These are phyloP conservation scores for Neurospora sp. DNA, from an alignment of 495 filamentous ascomycete genomes.

Conservation along the genomic window DNA sequence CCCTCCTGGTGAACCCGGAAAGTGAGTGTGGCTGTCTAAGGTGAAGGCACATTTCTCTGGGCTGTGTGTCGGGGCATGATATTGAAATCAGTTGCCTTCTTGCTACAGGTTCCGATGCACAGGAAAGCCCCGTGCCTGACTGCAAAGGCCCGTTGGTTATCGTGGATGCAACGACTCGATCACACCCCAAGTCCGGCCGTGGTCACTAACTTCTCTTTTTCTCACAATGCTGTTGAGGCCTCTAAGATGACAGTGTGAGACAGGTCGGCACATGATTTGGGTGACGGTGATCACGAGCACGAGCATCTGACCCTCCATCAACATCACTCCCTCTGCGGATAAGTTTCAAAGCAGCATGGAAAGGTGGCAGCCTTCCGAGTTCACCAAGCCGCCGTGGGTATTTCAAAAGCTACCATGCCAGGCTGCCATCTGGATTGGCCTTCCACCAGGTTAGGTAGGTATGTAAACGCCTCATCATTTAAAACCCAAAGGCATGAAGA, in stretches of 20 bases:
- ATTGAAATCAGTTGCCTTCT: background rate
- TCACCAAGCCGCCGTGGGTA: background rate
- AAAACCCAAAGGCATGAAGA: background rate
- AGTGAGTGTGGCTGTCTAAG: background rate
- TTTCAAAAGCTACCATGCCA: background rate
- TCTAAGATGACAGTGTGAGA: conserved; percentile 7
- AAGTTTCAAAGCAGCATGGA: background rate
- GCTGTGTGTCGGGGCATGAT: background rate
- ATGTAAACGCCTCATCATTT: background rate
- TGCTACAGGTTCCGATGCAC: background rate
- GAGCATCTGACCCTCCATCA: background rate
- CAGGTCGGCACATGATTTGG: conserved; percentile 17
- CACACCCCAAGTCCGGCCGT: background rate
- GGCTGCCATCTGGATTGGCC: background rate
- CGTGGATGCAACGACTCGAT: background rate
- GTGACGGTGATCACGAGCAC: background rate
- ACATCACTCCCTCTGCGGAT: background rate
- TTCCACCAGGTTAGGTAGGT: background rate
- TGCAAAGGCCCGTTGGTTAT: background rate
- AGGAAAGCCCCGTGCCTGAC: background rate
- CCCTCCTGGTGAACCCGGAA: background rate
- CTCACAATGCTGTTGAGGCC: background rate
- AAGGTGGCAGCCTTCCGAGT: background rate
- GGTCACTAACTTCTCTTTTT: background rate
- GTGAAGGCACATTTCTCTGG: background rate